Conservation (phyloP, 352 stramenopile species). For the Achlya hypogyna region DNA sequence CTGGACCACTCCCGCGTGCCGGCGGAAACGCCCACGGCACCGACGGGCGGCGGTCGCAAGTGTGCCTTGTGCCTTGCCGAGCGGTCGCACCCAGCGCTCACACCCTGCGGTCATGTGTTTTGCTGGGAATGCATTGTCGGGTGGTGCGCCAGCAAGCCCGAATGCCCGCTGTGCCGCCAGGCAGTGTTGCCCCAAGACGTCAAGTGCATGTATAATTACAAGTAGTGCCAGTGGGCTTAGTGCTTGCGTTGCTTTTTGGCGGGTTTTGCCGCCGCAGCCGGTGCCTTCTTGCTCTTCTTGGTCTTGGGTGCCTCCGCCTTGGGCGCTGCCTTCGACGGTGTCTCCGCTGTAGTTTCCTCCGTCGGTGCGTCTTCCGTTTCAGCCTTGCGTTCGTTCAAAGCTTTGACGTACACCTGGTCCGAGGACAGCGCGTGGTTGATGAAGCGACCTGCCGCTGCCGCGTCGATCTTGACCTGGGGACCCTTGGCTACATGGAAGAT, state of each 20-base stretch:
- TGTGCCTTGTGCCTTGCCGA: conserved; percentile 82
- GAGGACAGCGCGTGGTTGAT: conserved; percentile 77
- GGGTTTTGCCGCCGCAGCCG: not conserved
- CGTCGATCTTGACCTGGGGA: conserved; percentile 64
- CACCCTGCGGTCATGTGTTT: conserved; percentile 86
- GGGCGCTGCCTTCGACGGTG: too few relatives aligned
- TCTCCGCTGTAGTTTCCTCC: too few relatives aligned
- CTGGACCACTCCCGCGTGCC: conserved; percentile 17
- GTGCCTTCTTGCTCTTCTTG: conserved; percentile 7
- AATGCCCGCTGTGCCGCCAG: conserved; percentile 85
- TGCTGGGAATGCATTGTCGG: conserved; percentile 91
- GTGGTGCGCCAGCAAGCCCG: conserved; percentile 87
- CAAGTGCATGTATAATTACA: conserved; percentile 88
- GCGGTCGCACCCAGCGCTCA: conserved; percentile 61
- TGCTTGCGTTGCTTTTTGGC: conserved; percentile 15
- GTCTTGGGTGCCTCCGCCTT: not conserved
- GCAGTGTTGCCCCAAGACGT: conserved; percentile 83
- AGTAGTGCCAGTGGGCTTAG: conserved; percentile 22
- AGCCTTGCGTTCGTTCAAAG: conserved; percentile 42
- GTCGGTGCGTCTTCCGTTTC: conserved; percentile 47
- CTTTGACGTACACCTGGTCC: conserved; percentile 76
- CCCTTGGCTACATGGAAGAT: conserved; percentile 36
- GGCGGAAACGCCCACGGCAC: conserved; percentile 25
- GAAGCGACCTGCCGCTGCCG: conserved; percentile 69
- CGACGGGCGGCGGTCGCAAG: conserved; percentile 30